Evolutionary conservation across 768 basidiomycete species (phyloP).

Genomic region (Leccinum boreale): DNA sequence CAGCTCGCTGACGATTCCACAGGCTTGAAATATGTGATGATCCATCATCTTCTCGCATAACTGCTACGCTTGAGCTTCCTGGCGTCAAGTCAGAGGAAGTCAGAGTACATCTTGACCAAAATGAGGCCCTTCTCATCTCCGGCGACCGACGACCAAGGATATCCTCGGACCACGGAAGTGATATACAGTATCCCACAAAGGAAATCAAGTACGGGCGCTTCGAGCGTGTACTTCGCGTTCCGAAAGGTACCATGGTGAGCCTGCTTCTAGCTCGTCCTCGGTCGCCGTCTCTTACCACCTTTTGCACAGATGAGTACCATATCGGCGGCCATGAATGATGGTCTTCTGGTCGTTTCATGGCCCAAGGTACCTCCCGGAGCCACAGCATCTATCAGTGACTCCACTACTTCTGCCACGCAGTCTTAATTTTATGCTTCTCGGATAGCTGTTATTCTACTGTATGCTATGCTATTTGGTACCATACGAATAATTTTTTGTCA

Average conservation of each 20-base stretch:
- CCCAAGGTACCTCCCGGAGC: conserved; percentile 26
- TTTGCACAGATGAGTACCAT: conserved; percentile 33
- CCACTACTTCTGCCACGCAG: neutral
- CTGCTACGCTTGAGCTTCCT: conserved; percentile 39
- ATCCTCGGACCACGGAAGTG: conserved; percentile 15
- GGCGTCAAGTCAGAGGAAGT: conserved; percentile 37
- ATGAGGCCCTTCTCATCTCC: conserved; percentile 31
- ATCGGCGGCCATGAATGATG: conserved; percentile 38
- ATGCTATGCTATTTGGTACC: conserved; percentile 14
- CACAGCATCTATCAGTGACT: conserved; percentile 9
- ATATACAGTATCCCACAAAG: conserved; percentile 28
- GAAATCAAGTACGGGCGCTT: conserved; percentile 42
- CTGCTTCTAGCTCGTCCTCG: neutral
- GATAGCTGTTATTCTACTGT: neutral
- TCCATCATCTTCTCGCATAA: conserved; percentile 28
- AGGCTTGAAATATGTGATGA: conserved; percentile 42
- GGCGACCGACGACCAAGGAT: conserved; percentile 28
- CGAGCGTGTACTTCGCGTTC: conserved; percentile 34
- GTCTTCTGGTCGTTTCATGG: conserved; percentile 40
- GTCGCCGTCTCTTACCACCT: conserved; percentile 1
- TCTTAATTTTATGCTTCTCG: conserved; percentile 1
- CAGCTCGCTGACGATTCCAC: conserved; percentile 12
- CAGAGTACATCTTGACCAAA: conserved; percentile 31
- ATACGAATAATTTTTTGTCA: neutral
- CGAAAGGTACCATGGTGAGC: conserved; percentile 36